Evolutionary conservation across 495 filamentous ascomycete genomes (phyloP), one percentile per base, ranked within the genome.

Genomic region (Hypoxylon trugodes): DNA sequence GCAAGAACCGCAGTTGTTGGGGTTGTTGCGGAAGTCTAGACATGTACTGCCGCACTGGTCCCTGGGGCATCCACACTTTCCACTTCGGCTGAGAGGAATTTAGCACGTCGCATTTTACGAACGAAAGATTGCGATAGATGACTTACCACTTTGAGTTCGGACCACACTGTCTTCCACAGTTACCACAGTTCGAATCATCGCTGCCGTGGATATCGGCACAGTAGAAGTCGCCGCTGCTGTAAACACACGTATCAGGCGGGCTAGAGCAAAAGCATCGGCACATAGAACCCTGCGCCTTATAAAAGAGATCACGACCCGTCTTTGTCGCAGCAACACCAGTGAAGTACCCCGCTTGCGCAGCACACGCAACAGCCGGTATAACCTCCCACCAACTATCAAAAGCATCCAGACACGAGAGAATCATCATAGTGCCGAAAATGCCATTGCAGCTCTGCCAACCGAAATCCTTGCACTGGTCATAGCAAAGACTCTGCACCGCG

Each of bases 391-490:
- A 55, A 18, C 37, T 43, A 2, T 55, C 51, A 4, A 55, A 55
- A 18, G 51, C 51, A 33, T 55, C 51, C 26, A 55, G 16, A 18
- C 51, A 55, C 18, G 51, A 55, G 13, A 55, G 37, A 13, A 55
- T 55, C 51, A 55, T 55, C 51, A 55, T 55, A 10, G 51, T 43
- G 15, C 51, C 51, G 18, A 55, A 55, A 3, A 55, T 55, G 38
- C 37, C 51, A 19, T 33, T 55, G 15, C 51, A 55, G 21, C 51
- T 55, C 26, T 55, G 51, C 51, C 51, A 55, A 10, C 51, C 51
- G 13, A 21, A 41, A 26, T 55, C 26, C 24, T 21, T 16, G 26
- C 51, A 55, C 13, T 55, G 37, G 37, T 55, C 51, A 18, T 55
- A 55, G 51, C 51, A 55, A 15, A 32, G 25, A 24, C 37, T 43